A percentile compares a stretch with the other conserved stretches of the same genome.
phyloP scores from a whole-genome alignment of 1,139 yeast species.

The Candida labiduridarum region DNA sequence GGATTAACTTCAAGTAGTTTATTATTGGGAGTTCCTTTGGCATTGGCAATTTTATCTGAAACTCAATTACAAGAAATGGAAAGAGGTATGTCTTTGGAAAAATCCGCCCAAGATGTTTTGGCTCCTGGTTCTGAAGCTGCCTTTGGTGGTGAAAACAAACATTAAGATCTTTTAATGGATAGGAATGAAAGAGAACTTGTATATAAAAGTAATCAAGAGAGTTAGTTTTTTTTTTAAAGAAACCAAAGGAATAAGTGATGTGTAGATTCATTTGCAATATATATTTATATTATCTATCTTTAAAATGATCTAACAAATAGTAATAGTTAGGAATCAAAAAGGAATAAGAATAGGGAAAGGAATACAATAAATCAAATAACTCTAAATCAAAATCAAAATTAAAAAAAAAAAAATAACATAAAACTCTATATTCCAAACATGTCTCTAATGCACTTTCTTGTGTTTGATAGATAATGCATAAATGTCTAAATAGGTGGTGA shows the following conservation, averaged over 20 bases:
- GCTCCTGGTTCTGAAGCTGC: slow-evolving; percentile 74
- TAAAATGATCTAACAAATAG: not conserved
- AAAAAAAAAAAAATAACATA: not conserved
- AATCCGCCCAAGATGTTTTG: slow-evolving; percentile 79
- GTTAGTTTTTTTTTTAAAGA: not conserved
- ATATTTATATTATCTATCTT: slow-evolving; percentile 3
- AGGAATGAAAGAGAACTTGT: slow-evolving; percentile 2
- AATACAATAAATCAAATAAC: not conserved
- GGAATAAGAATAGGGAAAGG: not conserved
- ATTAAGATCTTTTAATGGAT: slow-evolving; percentile 5
- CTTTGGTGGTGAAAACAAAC: slow-evolving; percentile 45
- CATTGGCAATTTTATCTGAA: slow-evolving; percentile 87
- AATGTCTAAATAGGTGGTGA: slow-evolving; percentile 81
- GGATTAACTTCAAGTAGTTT: slow-evolving; percentile 79
- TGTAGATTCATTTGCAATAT: not conserved
- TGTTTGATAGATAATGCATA: slow-evolving; percentile 85
- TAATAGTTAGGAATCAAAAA: too few species aligned
- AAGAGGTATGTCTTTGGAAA: slow-evolving; percentile 85
- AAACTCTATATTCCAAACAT: not conserved
- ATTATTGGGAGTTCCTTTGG: slow-evolving; percentile 89
- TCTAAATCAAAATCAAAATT: not conserved
- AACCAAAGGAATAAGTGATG: not conserved
- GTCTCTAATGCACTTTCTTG: slow-evolving; percentile 46
- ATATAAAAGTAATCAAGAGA: slow-evolving; percentile 1
- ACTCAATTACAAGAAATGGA: slow-evolving; percentile 94